phyloP scores from a whole-genome alignment of 1,284 basidiomycete species.

The Ustilago loliicola region DNA sequence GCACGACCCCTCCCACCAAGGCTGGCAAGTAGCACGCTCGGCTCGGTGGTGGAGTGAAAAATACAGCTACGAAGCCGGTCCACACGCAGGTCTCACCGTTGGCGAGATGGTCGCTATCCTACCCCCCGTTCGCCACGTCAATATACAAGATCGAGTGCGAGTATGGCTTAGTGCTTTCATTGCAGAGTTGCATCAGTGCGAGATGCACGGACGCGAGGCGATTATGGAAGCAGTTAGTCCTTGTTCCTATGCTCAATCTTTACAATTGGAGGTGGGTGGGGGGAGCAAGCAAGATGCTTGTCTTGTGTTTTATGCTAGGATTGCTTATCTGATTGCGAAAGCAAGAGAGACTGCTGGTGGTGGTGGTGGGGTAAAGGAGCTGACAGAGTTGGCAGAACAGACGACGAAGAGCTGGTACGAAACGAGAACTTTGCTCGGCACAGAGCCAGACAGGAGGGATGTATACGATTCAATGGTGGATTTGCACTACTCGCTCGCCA shows the following conservation, averaged over 20 bases:
- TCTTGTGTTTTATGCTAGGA: constrained; percentile 23
- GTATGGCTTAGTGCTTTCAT: constrained; percentile 39
- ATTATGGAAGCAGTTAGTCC: constrained; percentile 36
- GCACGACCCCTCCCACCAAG: constrained; percentile 25
- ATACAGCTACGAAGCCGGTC: constrained; percentile 35
- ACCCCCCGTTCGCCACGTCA: constrained; percentile 37
- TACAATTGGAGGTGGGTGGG: background rate
- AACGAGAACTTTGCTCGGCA: constrained; percentile 8
- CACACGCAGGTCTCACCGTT: constrained; percentile 34
- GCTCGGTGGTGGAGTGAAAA: constrained; percentile 48
- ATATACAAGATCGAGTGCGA: constrained; percentile 35
- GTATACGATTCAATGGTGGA: constrained; percentile 24
- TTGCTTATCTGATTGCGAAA: constrained; percentile 13
- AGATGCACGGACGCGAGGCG: constrained; percentile 25
- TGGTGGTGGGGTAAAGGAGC: background rate
- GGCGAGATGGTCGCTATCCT: constrained; percentile 50
- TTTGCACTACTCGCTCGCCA: constrained; percentile 21
- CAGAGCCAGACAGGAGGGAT: constrained; percentile 19
- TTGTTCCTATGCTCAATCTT: constrained; percentile 16
- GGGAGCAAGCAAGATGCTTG: constrained; percentile 30
- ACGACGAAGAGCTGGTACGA: constrained; percentile 5
- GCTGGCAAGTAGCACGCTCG: constrained; percentile 25
- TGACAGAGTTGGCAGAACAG: background rate
- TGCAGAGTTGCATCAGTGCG: constrained; percentile 39
- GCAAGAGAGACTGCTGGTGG: background rate